Percentiles rank a stretch among this genome's conserved stretches.
Conservation (phyloP, 768 basidiomycete genomes). For the Cytidiella melzeri region DNA sequence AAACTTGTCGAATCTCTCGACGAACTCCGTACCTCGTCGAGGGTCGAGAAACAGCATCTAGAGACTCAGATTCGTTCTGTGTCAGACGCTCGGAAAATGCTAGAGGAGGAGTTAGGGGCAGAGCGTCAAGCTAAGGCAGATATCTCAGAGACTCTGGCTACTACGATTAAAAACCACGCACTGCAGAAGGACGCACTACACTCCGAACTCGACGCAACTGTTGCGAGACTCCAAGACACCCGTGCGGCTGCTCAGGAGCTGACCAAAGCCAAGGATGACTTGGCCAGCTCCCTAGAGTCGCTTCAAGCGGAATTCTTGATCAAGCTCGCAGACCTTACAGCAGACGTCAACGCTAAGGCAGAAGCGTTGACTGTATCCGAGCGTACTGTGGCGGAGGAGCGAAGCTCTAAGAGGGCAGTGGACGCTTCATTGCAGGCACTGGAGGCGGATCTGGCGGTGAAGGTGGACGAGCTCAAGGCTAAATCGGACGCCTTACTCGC, state of each 20-base stretch:
- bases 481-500: slow-evolving; percentile 3
- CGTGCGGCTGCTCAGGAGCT: background rate
- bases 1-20: background rate
- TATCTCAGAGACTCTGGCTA: background rate
- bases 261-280: background rate
- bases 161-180: background rate
- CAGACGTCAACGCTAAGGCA: background rate
- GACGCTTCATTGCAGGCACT: background rate
- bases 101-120: background rate
- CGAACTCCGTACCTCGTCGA: background rate
- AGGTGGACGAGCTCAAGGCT: slow-evolving; percentile 1
- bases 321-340: background rate
- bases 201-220: background rate
- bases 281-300: background rate
- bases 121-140: background rate
- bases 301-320: background rate
- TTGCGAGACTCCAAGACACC: background rate
- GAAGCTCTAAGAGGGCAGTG: background rate
- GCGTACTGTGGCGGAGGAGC: background rate
- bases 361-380: background rate
- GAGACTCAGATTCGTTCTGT: background rate
- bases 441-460: background rate
- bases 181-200: background rate
- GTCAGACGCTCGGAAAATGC: background rate
- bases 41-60: background rate